Conservation (phyloP, 2,329 filamentous ascomycete species). For the Neonectria magnoliae region DNA sequence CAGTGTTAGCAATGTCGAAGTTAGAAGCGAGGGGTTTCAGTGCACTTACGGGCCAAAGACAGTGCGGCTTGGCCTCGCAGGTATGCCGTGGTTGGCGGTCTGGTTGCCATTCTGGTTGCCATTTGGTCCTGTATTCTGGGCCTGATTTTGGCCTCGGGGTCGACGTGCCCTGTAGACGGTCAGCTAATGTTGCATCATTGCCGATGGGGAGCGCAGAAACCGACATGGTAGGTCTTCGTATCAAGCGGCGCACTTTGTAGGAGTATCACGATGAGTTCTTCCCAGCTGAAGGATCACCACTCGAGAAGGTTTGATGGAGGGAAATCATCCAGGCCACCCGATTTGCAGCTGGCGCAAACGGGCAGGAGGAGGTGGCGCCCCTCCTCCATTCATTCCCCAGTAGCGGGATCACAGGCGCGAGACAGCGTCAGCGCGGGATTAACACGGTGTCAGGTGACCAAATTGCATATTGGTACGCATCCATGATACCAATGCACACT, state of each 20-base stretch:
- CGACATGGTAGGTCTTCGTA: constrained; percentile 26
- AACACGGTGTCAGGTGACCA: constrained; percentile 50
- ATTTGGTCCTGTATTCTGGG: constrained; percentile 14
- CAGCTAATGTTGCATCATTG: constrained; percentile 21
- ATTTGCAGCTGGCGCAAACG: constrained; percentile 34
- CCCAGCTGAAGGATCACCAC: not conserved
- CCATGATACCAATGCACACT: constrained; percentile 12
- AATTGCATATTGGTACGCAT: not conserved
- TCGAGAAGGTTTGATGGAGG: not conserved
- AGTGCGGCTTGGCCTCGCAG: constrained; percentile 43
- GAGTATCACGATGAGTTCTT: not conserved
- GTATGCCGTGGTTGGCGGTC: not conserved
- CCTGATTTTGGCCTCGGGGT: constrained; percentile 16
- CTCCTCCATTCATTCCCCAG: constrained; percentile 17
- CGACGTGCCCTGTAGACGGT: constrained; percentile 33
- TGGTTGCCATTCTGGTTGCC: constrained; percentile 26
- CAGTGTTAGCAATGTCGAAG: constrained; percentile 18
- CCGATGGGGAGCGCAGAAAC: not conserved
- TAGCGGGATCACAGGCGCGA: constrained; percentile 35
- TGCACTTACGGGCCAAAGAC: constrained; percentile 53
- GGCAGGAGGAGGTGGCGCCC: constrained; percentile 34
- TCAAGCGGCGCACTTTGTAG: not conserved
- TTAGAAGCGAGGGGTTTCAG: no score
- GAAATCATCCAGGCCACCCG: constrained; percentile 15
- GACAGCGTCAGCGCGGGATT: constrained; percentile 33